Base-by-base conservation (phyloP, 495 filamentous ascomycete genomes). In the Podospora conica region DNA sequence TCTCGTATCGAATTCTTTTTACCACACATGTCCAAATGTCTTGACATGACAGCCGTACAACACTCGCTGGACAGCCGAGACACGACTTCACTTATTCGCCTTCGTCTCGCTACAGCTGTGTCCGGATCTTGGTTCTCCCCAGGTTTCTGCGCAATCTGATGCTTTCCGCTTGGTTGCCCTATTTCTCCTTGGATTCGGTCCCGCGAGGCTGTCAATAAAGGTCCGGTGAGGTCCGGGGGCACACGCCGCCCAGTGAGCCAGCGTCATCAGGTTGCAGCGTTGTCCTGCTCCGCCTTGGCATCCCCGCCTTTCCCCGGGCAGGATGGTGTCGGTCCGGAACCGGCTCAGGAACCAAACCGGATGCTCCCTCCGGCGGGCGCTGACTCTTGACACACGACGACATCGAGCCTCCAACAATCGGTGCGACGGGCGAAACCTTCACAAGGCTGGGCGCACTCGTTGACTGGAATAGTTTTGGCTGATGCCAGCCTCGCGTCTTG, bases 381-480 rank as follows among this genome's bases (percentile, higher is more conserved):
- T 48, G 27, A 28, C 27, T 33, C 54, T 48, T 64, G 55, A 64
- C 63, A 64, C 63, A 64, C 63, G 58, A 55, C 63, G 63, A 54
- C 9, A 6, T 1, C 11, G 22, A 40, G 28, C 33, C 60, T 24
- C 10, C 20, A 56, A 4, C 27, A 27, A 59, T 7, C 12, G 2
- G 23, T 12, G 40, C 11, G 29, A 27, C 31, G 12, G 40, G 18
- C 31, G 31, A 20, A 53, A 18, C n/a, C 40, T 18, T 9, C 20
- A 7, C 25, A 63, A 33, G 55, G 63, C 63, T 57, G 63, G 18
- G 54, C 21, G 3, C 23, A 21, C 53, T 21, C 40, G 40, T 53
- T 63, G 61, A 55, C 55, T 53, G 55, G 54, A 20, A 58, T 29
- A 18, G 23, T 23, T 27, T 6, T 23, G 55, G 57, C 40, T 25